phyloP scores from a whole-genome alignment of 345 rosid genomes.

The Populus davidiana region DNA sequence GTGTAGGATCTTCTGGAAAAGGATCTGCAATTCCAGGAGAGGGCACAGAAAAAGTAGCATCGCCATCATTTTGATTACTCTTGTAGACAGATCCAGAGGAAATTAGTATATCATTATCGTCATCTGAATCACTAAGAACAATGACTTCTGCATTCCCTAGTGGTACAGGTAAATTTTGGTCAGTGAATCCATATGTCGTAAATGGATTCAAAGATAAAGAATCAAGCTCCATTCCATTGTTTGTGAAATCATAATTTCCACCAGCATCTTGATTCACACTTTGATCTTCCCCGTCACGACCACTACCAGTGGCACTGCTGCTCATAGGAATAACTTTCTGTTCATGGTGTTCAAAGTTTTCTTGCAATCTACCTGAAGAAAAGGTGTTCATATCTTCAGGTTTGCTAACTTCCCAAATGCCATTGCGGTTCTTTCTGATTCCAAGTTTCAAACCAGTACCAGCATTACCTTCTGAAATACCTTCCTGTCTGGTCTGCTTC shows the following conservation, averaged over 20 bases:
- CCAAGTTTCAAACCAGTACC: constrained; percentile 75
- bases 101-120: constrained; percentile 59
- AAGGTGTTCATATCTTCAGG: constrained; percentile 58
- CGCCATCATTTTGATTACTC: constrained; percentile 49
- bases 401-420: constrained; percentile 90
- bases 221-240: constrained; percentile 70
- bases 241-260: constrained; percentile 56
- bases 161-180: constrained; percentile 47
- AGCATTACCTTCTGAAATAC: constrained; percentile 59
- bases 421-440: constrained; percentile 75
- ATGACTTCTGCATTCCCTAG: constrained; percentile 64
- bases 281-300: constrained; percentile 87
- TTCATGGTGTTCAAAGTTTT: constrained; percentile 43
- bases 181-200: constrained; percentile 47
- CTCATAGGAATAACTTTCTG: constrained; percentile 72
- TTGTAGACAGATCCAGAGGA: constrained; percentile 49
- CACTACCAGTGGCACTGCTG: constrained; percentile 90
- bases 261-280: constrained; percentile 91
- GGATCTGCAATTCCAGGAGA: constrained; percentile 54
- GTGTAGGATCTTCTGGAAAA: constrained; percentile 55
- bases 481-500: constrained; percentile 67
- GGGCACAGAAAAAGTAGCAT: constrained; percentile 54
- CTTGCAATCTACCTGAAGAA: constrained; percentile 61
- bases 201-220: constrained; percentile 66
- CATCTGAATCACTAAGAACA: constrained; percentile 90